phyloP scores from a whole-genome alignment of 371 early-diverging fungal species.

The Dinochytrium kinnereticum region DNA sequence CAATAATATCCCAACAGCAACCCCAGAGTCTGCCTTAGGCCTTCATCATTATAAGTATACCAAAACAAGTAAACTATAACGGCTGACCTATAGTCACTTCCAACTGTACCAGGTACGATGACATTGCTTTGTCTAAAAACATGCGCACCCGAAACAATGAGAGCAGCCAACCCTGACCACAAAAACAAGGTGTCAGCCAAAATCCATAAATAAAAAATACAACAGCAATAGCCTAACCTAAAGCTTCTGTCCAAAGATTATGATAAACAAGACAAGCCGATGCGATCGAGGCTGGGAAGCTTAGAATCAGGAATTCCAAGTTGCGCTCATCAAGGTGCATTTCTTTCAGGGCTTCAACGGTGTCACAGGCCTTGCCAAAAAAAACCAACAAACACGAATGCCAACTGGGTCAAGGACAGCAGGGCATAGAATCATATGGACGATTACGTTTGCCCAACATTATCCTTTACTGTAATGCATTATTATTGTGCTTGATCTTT shows the following conservation, averaged over 20 bases:
- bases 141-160: not conserved
- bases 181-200: not conserved
- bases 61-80: not conserved
- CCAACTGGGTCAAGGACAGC: too few species aligned
- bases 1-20: constrained; percentile 18
- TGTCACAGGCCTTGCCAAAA: too few species aligned
- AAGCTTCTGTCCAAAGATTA: not conserved
- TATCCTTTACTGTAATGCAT: too few species aligned
- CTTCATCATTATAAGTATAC: not conserved
- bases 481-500: too few species aligned
- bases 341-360: too few species aligned
- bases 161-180: too few species aligned
- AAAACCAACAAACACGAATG: too few species aligned
- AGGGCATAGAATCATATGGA: too few species aligned
- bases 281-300: not conserved
- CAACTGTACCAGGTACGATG: not conserved
- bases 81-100: not conserved
- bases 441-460: too few species aligned
- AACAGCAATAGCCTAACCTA: not conserved
- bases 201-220: not conserved
- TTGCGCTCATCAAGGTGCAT: not conserved
- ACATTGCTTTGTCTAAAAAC: not conserved
- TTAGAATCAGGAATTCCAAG: not conserved
- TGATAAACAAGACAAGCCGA: not conserved
- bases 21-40: constrained; percentile 28